Evolutionary conservation across 1,284 basidiomycete species (phyloP).

Genomic region (Malassezia pachydermatis): DNA sequence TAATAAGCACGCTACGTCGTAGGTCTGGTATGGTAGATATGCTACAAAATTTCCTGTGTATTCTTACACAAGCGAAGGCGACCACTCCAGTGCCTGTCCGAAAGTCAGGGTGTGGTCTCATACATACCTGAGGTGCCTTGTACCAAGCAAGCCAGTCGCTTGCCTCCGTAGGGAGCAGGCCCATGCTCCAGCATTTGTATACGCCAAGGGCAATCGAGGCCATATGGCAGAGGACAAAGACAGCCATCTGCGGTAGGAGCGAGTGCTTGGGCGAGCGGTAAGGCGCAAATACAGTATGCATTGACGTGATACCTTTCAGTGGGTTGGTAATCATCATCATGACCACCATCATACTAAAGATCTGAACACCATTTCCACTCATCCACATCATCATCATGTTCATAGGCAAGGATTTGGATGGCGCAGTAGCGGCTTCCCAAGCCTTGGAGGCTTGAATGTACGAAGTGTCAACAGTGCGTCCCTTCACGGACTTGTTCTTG

Average conservation of each 20-base stretch:
- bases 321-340: slow-evolving; percentile 43
- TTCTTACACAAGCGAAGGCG: slow-evolving; percentile 1
- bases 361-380: slow-evolving; percentile 42
- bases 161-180: slow-evolving; percentile 41
- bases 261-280: slow-evolving; percentile 30
- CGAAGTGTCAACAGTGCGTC: slow-evolving; percentile 21
- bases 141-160: slow-evolving; percentile 47
- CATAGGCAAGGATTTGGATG: slow-evolving; percentile 43
- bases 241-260: slow-evolving; percentile 30
- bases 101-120: neutral
- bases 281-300: slow-evolving; percentile 28
- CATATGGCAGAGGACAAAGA: slow-evolving; percentile 36
- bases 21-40: too few relatives aligned
- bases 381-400: slow-evolving; percentile 47
- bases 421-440: slow-evolving; percentile 41
- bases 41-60: neutral
- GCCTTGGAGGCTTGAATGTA: slow-evolving; percentile 38
- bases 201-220: slow-evolving; percentile 31
- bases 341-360: slow-evolving; percentile 47
- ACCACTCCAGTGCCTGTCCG: neutral
- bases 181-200: slow-evolving; percentile 48
- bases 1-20: slow-evolving; percentile 1
- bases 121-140: slow-evolving; percentile 32
- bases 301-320: slow-evolving; percentile 23
- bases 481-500: slow-evolving; percentile 5